Base-by-base conservation (phyloP, 345 rosid species). In the Pelargonium nanum region DNA sequence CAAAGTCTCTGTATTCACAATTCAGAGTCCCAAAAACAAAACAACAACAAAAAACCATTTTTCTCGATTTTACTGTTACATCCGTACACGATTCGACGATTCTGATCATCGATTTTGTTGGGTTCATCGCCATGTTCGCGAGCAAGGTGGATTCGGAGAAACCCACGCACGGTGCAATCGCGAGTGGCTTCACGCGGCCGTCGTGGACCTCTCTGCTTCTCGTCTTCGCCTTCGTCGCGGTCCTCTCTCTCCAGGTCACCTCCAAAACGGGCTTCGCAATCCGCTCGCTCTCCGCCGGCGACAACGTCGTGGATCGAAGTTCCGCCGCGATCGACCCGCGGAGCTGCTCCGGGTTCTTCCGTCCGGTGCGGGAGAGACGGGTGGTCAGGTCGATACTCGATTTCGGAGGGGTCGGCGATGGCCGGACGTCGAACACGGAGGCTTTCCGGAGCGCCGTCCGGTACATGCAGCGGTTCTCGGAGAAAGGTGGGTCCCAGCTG, bases 361-460 rank as follows among this genome's bases (percentile, higher is more conserved):
- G 67, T 5, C 45, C 24, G 26, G 50, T 65, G 28, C 78, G 74
- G 17, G 61, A 32, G 67, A 81, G 91, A 10, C 76, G 73, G 72
- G 70, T 75, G 53, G 89, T 78, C n/a, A 75, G 80, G 89, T 90
- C 96, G 61, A 67, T 94, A 16, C 63, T 58, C 34, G 91, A 90
- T 22, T 94, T 90, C 71, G 97, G 99, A 1, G 99, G 97, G 1
- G 85, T 90, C 8, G 96, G 96, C 7, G 97, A 94, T 23, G 97
- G 97, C 0, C 65, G 60, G 52, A 83, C 88, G 40, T 86, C 84
- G 6, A 90, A 94, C 59, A 90, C 99, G 15, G 87, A 66, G 24
- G 70, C 85, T 75, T 94, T 90, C 65, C 75, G 85, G 73, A 75
- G 61, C 59, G 97, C 99, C 56, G 72, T 90, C 1, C 56, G 55